phyloP scores from a whole-genome alignment of 768 basidiomycete species.

The Tylopilus balloui region DNA sequence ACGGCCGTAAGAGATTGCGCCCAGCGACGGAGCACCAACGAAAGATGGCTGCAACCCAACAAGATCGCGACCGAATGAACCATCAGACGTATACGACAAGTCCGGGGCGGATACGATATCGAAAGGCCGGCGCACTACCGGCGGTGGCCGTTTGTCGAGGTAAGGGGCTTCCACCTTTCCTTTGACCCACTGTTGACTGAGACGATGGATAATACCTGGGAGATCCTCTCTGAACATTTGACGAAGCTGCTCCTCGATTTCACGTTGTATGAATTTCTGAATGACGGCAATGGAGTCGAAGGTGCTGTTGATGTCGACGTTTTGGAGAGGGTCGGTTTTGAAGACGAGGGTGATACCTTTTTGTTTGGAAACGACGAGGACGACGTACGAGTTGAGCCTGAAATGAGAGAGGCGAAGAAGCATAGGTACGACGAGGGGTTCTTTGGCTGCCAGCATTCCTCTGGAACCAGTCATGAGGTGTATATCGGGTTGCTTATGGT shows the following conservation, averaged over 20 bases:
- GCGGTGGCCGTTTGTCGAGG: conserved; percentile 49
- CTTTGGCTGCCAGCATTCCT: conserved; percentile 90
- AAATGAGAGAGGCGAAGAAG: conserved; percentile 94
- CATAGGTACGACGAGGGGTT: conserved; percentile 97
- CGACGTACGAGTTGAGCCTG: conserved; percentile 90
- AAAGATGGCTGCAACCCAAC: conserved; percentile 25
- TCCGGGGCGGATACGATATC: conserved; percentile 45
- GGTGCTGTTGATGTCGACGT: conserved; percentile 95
- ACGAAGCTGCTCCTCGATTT: conserved; percentile 93
- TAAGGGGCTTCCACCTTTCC: conserved; percentile 93
- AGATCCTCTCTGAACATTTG: conserved; percentile 99
- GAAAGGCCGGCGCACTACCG: conserved; percentile 29
- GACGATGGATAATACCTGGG: conserved; percentile 92
- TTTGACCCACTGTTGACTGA: conserved; percentile 95
- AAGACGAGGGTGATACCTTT: conserved; percentile 99
- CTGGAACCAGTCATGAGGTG: conserved; percentile 77
- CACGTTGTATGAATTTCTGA: conserved; percentile 94
- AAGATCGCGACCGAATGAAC: conserved; percentile 7
- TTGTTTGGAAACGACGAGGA: conserved; percentile 94
- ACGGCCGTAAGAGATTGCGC: conserved; percentile 18
- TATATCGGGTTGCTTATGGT: conserved; percentile 87
- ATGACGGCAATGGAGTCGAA: conserved; percentile 98
- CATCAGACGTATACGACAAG: conserved; percentile 22
- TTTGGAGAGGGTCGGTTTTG: conserved; percentile 98
- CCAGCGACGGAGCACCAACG: conserved; percentile 21